These are phyloP conservation scores for Magnusiomyces tetraspermus DNA, from an alignment of 1,139 yeast species.

Conservation along the genomic window DNA sequence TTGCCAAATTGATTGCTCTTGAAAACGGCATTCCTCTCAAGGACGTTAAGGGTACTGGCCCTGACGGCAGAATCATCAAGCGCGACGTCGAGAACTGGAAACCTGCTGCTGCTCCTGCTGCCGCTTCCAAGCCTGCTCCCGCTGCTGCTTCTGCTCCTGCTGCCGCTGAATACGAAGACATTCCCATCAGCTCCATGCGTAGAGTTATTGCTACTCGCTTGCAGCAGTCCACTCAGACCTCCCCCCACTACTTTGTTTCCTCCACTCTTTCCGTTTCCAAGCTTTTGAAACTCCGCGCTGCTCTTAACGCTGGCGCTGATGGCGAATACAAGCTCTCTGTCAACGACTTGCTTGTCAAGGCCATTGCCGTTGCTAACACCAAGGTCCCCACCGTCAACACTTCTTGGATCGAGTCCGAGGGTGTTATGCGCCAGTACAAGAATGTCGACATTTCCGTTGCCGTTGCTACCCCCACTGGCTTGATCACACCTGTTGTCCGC, in stretches of 20 bases:
- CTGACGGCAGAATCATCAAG: conserved; percentile 87
- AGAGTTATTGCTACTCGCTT: conserved; percentile 86
- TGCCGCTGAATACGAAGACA: conserved; percentile 60
- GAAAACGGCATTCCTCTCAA: conserved; percentile 85
- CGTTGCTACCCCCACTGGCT: conserved; percentile 95
- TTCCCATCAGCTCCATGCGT: conserved; percentile 87
- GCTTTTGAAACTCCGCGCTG: conserved; percentile 82
- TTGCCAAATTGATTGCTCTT: conserved; percentile 87
- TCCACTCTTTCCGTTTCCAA: conserved; percentile 80
- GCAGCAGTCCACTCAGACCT: conserved; percentile 70
- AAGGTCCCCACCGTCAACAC: conserved; percentile 93
- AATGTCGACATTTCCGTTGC: conserved; percentile 97
- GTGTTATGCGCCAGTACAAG: conserved; percentile 83
- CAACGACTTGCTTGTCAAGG: conserved; percentile 90
- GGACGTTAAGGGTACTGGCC: conserved; percentile 85
- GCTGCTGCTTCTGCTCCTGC: conserved; percentile 44
- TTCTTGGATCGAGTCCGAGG: conserved; percentile 83
- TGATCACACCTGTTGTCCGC: conserved; percentile 90
- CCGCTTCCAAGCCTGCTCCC: conserved; percentile 34
- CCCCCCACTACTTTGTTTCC: conserved; percentile 89
- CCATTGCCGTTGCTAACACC: conserved; percentile 78
- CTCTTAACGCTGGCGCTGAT: conserved; percentile 75
- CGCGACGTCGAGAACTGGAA: conserved; percentile 71
- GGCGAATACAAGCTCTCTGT: conserved; percentile 88
- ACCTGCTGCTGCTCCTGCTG: conserved; percentile 31